phyloP scores from a whole-genome alignment of 2,329 filamentous ascomycete species.

The Tetracladium maxilliforme region DNA sequence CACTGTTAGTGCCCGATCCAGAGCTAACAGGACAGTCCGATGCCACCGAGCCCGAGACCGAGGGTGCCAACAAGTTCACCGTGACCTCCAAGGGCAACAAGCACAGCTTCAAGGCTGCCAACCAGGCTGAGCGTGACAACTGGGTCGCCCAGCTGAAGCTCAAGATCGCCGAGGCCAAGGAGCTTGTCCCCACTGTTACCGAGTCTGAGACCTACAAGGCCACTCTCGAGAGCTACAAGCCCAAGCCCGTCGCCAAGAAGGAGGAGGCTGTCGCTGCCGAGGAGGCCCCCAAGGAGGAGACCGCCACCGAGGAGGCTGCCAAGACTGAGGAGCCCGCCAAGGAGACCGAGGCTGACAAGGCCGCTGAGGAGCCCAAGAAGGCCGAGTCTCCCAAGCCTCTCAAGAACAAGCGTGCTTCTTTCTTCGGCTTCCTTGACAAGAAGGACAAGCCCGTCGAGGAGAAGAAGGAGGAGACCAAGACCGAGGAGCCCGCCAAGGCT shows the following conservation, averaged over 20 bases:
- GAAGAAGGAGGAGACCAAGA: constrained; percentile 12
- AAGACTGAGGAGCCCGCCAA: constrained; percentile 25
- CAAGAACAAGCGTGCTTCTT: constrained; percentile 10
- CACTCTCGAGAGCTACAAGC: constrained; percentile 21
- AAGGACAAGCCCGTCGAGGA: constrained; percentile 15
- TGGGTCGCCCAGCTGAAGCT: constrained; percentile 78
- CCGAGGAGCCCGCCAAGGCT: constrained; percentile 14
- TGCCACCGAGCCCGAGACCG: constrained; percentile 56
- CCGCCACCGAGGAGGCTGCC: constrained; percentile 29
- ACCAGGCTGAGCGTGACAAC: constrained; percentile 67
- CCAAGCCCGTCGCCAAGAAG: constrained; percentile 24
- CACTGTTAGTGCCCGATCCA: too few relatives aligned
- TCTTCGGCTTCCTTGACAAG: constrained; percentile 18
- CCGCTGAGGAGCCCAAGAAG: constrained; percentile 20
- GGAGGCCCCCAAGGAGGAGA: constrained; percentile 25
- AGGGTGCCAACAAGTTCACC: constrained; percentile 68
- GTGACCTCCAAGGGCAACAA: constrained; percentile 79
- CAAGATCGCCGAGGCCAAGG: constrained; percentile 76
- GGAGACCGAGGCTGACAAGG: constrained; percentile 16
- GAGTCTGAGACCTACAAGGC: constrained; percentile 82
- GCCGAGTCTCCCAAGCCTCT: constrained; percentile 13
- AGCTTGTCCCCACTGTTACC: constrained; percentile 55
- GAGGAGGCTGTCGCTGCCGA: constrained; percentile 13
- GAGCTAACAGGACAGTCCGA: too few relatives aligned
- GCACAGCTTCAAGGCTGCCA: constrained; percentile 81